A percentile compares a stretch with the other conserved stretches of the same genome.
phyloP scores from a whole-genome alignment of 768 basidiomycete species.

The Agaricus sinodeliciosus region DNA sequence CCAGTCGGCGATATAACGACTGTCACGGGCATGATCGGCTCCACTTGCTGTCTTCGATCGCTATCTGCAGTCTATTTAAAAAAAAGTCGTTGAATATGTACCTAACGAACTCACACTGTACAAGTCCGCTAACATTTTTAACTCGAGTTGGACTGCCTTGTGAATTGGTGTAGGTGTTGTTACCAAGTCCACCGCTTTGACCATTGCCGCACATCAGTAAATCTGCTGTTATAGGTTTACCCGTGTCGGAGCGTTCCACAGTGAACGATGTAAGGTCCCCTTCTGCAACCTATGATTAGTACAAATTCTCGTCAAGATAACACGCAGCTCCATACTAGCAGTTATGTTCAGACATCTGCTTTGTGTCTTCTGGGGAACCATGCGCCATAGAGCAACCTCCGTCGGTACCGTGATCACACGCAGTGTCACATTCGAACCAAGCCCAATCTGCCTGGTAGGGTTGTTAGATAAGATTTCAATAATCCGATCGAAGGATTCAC shows the following conservation, averaged over 20 bases:
- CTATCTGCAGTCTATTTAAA: constrained; percentile 41
- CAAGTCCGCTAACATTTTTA: constrained; percentile 73
- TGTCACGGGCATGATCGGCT: constrained; percentile 55
- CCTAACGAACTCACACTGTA: constrained; percentile 63
- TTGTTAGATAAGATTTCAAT: constrained; percentile 3
- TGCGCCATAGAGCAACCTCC: constrained; percentile 70
- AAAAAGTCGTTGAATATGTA: neutral
- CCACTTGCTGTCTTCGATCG: constrained; percentile 51
- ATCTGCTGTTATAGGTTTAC: constrained; percentile 26
- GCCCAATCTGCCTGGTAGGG: constrained; percentile 64
- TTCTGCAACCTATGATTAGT: constrained; percentile 30
- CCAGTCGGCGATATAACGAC: constrained; percentile 69
- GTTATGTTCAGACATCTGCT: constrained; percentile 60
- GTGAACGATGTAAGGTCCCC: constrained; percentile 76
- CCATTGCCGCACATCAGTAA: constrained; percentile 80
- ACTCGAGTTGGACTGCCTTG: constrained; percentile 67
- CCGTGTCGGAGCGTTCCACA: constrained; percentile 42
- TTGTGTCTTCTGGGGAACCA: constrained; percentile 38
- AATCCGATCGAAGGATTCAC: constrained; percentile 27
- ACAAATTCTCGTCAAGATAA: neutral
- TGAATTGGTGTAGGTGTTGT: constrained; percentile 58
- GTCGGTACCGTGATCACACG: constrained; percentile 77
- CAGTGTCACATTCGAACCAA: constrained; percentile 56
- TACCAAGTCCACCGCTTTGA: constrained; percentile 75
- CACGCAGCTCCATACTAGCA: constrained; percentile 40